These are phyloP conservation scores for Pythium dissimile DNA, from an alignment of 352 stramenopile species.

Conservation along the genomic window DNA sequence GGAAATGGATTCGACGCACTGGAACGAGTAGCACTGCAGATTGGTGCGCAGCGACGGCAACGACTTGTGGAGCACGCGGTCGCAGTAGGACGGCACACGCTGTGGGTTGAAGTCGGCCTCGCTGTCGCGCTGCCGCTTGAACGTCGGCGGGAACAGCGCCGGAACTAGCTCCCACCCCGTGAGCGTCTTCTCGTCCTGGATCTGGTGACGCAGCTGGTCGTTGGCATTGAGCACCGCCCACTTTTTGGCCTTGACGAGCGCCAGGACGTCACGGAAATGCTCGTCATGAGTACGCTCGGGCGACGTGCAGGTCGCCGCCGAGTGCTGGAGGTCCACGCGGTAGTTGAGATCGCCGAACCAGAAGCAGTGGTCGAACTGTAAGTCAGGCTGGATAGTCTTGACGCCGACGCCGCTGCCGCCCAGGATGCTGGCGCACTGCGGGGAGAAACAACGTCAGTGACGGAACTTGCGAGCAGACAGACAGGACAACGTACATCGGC, in stretches of 20 bases:
- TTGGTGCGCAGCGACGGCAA: conserved; percentile 48
- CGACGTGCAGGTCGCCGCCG: conserved; percentile 4
- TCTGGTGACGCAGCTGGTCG: conserved; percentile 74
- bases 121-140: conserved; percentile 72
- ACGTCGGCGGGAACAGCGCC: conserved; percentile 74
- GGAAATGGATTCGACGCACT: conserved; percentile 52
- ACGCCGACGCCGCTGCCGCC: conserved; percentile 45
- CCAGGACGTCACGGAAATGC: conserved; percentile 62
- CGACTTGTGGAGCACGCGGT: conserved; percentile 82
- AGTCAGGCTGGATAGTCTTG: conserved; percentile 69
- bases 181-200: conserved; percentile 55
- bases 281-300: conserved; percentile 53
- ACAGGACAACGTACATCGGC: conserved; percentile 45
- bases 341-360: conserved; percentile 89
- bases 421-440: conserved; percentile 73
- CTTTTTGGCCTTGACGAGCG: conserved; percentile 33
- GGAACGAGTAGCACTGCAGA: conserved; percentile 57
- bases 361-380: conserved; percentile 85
- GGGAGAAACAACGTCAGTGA: not conserved
- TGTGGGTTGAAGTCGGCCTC: conserved; percentile 51
- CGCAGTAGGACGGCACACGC: conserved; percentile 80
- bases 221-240: conserved; percentile 45
- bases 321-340: conserved; percentile 71
- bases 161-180: conserved; percentile 57
- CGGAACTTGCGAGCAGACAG: not conserved